Percentiles rank a stretch among this genome's conserved stretches.
phyloP scores from a whole-genome alignment of 768 basidiomycete species.

The Agaricus sinodeliciosus region DNA sequence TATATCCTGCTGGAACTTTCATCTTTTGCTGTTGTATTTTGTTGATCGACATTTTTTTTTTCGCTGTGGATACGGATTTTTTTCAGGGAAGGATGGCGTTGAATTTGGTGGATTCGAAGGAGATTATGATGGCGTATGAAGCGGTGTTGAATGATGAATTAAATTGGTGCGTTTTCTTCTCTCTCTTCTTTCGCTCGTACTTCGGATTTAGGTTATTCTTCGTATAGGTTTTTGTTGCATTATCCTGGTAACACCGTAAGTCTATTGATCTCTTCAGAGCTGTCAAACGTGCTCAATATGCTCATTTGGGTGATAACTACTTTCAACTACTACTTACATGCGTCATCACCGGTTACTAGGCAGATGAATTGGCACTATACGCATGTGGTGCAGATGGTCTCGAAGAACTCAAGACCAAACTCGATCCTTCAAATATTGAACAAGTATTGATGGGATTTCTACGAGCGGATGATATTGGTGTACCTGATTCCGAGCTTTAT shows the following conservation, averaged over 20 bases:
- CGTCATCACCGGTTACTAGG: slow-evolving; percentile 17
- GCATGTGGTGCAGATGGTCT: slow-evolving; percentile 36
- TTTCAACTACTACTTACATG: not conserved
- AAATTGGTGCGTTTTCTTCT: slow-evolving; percentile 4
- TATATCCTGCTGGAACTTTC: not conserved
- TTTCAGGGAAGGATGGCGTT: not conserved
- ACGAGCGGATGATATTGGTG: slow-evolving; percentile 16
- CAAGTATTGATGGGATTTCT: slow-evolving; percentile 40
- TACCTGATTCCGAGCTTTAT: not conserved
- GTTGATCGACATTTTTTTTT: not conserved
- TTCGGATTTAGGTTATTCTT: not conserved
- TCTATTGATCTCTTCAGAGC: not conserved
- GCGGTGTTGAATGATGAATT: slow-evolving; percentile 7
- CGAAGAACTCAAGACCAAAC: slow-evolving; percentile 37
- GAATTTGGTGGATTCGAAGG: slow-evolving; percentile 2
- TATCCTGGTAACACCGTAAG: slow-evolving; percentile 23
- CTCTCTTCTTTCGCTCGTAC: too few species aligned
- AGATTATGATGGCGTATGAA: slow-evolving; percentile 8
- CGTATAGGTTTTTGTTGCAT: slow-evolving; percentile 19
- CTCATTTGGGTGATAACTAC: too few species aligned
- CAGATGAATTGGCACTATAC: slow-evolving; percentile 32
- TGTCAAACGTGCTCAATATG: too few species aligned
- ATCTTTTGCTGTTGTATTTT: not conserved
- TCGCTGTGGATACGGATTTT: too few species aligned
- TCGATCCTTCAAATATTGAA: slow-evolving; percentile 24